Percentiles rank a stretch among this genome's conserved stretches.
These are phyloP conservation scores for Colletotrichum trifolii DNA, from an alignment of 2,329 filamentous ascomycete species.

Conservation along the genomic window DNA sequence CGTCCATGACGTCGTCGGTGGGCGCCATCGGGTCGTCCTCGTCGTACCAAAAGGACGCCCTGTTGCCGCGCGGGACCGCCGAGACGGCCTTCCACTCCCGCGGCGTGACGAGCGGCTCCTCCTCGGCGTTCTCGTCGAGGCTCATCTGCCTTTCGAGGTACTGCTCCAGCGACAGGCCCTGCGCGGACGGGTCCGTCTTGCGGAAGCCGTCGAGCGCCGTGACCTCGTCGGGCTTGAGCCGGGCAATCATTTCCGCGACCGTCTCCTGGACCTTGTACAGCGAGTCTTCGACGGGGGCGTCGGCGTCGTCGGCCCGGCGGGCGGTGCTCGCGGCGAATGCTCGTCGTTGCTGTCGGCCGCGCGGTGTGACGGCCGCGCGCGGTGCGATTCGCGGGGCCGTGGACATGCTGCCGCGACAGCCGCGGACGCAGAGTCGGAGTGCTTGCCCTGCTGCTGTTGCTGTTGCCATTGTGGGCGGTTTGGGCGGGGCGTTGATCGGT, in stretches of 20 bases:
- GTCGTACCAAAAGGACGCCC: constrained; percentile 60
- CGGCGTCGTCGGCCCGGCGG: constrained; percentile 42
- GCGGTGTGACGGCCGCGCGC: constrained; percentile 8
- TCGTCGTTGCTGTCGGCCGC: constrained; percentile 37
- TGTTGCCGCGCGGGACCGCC: constrained; percentile 45
- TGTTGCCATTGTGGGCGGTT: constrained; percentile 48
- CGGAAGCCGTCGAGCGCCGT: constrained; percentile 44
- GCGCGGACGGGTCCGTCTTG: constrained; percentile 43
- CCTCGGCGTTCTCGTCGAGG: constrained; percentile 22
- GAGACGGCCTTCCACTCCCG: constrained; percentile 38
- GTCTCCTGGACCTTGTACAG: constrained; percentile 10
- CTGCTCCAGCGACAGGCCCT: constrained; percentile 29
- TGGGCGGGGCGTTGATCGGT: constrained; percentile 17
- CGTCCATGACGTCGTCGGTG: constrained; percentile 63
- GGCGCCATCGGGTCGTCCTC: constrained; percentile 60
- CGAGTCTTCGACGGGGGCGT: constrained; percentile 38
- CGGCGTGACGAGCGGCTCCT: constrained; percentile 18
- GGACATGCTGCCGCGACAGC: constrained; percentile 45
- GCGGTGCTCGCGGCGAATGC: constrained; percentile 44
- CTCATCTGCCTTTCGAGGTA: constrained; percentile 24
- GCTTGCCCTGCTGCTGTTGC: constrained; percentile 45
- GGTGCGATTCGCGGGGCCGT: constrained; percentile 29
- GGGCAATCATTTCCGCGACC: constrained; percentile 31
- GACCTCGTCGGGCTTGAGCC: constrained; percentile 34
- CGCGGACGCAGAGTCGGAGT: constrained; percentile 48